phyloP scores from a whole-genome alignment of 768 basidiomycete species.

The Lactifluus piperatus region DNA sequence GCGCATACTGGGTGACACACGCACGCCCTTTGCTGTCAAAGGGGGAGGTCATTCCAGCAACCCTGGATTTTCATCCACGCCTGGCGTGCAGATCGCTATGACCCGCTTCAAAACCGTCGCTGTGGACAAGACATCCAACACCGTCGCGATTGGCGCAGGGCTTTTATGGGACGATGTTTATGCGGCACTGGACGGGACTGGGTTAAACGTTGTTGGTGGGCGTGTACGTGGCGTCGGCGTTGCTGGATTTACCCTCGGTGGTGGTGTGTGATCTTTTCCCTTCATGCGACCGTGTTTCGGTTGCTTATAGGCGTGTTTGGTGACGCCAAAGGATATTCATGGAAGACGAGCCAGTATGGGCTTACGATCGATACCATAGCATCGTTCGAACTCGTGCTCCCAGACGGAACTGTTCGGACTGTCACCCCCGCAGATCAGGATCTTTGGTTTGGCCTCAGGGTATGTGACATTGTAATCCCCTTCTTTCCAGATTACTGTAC shows the following conservation, averaged over 20 bases:
- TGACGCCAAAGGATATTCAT: slow-evolving; percentile 9
- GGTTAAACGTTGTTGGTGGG: slow-evolving; percentile 23
- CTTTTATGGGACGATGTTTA: slow-evolving; percentile 26
- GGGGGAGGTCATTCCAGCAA: slow-evolving; percentile 24
- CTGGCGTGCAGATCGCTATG: slow-evolving; percentile 24
- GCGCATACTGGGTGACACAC: slow-evolving; percentile 1
- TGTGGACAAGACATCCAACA: slow-evolving; percentile 1
- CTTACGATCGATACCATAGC: slow-evolving; percentile 20
- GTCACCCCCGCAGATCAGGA: slow-evolving; percentile 14
- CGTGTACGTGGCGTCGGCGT: slow-evolving; percentile 23
- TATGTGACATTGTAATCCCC: background rate
- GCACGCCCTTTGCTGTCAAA: slow-evolving; percentile 21
- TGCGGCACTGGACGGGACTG: slow-evolving; percentile 10
- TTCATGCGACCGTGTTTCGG: background rate
- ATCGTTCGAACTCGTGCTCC: slow-evolving; percentile 21
- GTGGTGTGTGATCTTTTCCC: slow-evolving; percentile 13
- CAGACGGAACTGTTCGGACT: slow-evolving; percentile 17
- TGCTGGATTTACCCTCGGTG: slow-evolving; percentile 23
- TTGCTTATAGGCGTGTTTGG: background rate
- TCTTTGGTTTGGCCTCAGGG: slow-evolving; percentile 15
- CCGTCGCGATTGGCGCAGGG: slow-evolving; percentile 21
- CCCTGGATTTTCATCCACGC: slow-evolving; percentile 23
- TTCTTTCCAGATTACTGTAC: background rate
- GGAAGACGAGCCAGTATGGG: slow-evolving; percentile 18
- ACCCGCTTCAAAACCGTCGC: slow-evolving; percentile 16